A percentile compares a stretch with the other conserved stretches of the same genome.
Evolutionary conservation across 148 eudicot genomes (phyloP).

Genomic region (Polygonum aviculare): DNA sequence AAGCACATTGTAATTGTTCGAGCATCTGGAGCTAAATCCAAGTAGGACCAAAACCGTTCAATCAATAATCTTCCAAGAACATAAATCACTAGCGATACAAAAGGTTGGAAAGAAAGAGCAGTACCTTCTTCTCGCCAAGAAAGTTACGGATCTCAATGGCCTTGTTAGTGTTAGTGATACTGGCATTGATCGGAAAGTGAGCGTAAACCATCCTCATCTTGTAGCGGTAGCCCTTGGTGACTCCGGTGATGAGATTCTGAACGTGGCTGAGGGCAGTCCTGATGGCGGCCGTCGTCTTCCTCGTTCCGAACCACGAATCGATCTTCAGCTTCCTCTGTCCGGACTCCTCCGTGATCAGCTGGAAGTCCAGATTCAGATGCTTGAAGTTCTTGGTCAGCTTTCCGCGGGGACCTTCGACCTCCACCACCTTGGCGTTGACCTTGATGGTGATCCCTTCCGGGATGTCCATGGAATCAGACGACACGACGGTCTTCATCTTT

Average conservation of each 20-base stretch:
- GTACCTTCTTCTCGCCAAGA: conserved; percentile 43
- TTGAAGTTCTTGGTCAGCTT: conserved; percentile 43
- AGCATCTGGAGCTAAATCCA: background rate
- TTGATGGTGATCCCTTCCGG: conserved; percentile 42
- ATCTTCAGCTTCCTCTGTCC: conserved; percentile 42
- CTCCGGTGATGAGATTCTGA: conserved; percentile 35
- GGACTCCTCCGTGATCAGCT: conserved; percentile 33
- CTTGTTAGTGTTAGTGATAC: conserved; percentile 16
- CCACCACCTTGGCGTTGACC: conserved; percentile 41
- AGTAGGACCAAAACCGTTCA: background rate
- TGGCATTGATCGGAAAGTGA: conserved; percentile 46
- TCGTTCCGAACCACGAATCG: conserved; percentile 41
- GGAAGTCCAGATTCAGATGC: conserved; percentile 47
- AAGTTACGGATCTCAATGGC: conserved; percentile 40
- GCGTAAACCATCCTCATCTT: conserved; percentile 60
- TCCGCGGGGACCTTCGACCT: conserved; percentile 48
- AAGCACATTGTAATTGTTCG: background rate
- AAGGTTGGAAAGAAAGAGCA: background rate
- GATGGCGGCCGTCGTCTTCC: conserved; percentile 43
- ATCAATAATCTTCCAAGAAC: background rate
- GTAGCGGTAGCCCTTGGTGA: conserved; percentile 48
- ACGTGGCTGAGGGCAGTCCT: conserved; percentile 46
- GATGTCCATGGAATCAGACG: conserved; percentile 51
- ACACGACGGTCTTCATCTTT: conserved; percentile 36
- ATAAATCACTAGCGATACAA: background rate